These are phyloP conservation scores for Misopates orontium DNA, from an alignment of 257 asterid genomes.

Conservation along the genomic window DNA sequence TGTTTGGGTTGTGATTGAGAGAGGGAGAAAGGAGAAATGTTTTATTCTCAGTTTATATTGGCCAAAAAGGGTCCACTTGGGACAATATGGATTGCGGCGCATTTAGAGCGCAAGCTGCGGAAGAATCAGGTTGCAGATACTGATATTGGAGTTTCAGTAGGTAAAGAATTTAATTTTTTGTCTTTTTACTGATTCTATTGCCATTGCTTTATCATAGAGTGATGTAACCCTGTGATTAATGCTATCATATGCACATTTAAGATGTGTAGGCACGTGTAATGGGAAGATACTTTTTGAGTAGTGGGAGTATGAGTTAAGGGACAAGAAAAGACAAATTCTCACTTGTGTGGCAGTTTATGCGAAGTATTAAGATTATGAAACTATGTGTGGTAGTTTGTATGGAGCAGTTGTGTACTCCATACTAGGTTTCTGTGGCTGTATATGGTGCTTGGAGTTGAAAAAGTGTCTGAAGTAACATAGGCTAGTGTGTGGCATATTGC, in stretches of 20 bases:
- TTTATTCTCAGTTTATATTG: slow-evolving; percentile 91
- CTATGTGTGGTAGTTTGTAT: slow-evolving; percentile 5
- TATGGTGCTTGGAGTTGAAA: too few relatives aligned
- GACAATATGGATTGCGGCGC: slow-evolving; percentile 99
- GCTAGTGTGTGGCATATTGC: too few relatives aligned
- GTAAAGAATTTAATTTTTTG: slow-evolving; percentile 41
- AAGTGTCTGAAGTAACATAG: too few relatives aligned
- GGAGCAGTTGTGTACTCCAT: slow-evolving; percentile 4
- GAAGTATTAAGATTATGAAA: not conserved
- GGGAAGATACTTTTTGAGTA: slow-evolving; percentile 3
- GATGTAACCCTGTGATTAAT: slow-evolving; percentile 2
- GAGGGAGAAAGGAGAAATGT: slow-evolving; percentile 49
- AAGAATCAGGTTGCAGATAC: slow-evolving; percentile 99
- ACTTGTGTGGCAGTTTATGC: not conserved
- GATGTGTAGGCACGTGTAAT: not conserved
- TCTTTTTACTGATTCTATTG: not conserved
- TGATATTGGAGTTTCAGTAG: slow-evolving; percentile 95
- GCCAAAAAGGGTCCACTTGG: slow-evolving; percentile 99
- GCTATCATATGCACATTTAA: not conserved
- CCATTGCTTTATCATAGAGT: slow-evolving; percentile 11
- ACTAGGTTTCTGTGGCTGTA: not conserved
- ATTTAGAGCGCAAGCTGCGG: slow-evolving; percentile 91
- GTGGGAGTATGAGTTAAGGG: slow-evolving; percentile 1
- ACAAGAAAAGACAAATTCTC: not conserved
- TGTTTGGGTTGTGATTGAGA: slow-evolving; percentile 12